Evolutionary conservation across 495 filamentous ascomycete genomes (phyloP).

Genomic region (Aspergillus cristatus): DNA sequence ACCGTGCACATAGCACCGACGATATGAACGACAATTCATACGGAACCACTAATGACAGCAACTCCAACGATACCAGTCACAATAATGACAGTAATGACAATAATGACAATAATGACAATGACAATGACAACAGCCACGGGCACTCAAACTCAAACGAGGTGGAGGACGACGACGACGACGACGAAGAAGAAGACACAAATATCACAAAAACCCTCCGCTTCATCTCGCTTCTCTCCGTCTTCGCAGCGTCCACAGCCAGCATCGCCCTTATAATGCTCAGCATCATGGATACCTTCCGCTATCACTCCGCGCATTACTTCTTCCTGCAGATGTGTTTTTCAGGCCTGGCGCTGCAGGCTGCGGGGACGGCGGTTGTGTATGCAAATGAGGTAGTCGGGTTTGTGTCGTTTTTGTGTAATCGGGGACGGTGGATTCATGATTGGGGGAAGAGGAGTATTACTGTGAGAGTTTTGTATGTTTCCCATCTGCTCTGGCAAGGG

Average conservation of each 20-base stretch:
- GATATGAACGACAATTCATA: not conserved
- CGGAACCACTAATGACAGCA: not conserved
- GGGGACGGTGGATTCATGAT: slow-evolving; percentile 6
- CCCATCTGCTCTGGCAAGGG: not conserved
- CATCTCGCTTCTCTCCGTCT: slow-evolving; percentile 13
- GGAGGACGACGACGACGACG: not conserved
- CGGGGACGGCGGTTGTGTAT: slow-evolving; percentile 14
- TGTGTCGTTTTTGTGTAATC: slow-evolving; percentile 9
- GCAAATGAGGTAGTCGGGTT: slow-evolving; percentile 14
- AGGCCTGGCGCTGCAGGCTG: slow-evolving; percentile 13
- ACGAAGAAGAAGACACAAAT: slow-evolving; percentile 7
- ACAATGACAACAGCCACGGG: not conserved
- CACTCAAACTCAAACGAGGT: not conserved
- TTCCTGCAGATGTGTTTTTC: slow-evolving; percentile 14
- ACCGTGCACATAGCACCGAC: not conserved
- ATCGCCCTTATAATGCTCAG: slow-evolving; percentile 12
- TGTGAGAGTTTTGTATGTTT: slow-evolving; percentile 12
- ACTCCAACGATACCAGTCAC: not conserved
- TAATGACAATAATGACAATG: not conserved
- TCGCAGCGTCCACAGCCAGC: slow-evolving; percentile 11
- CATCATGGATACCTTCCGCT: slow-evolving; percentile 19
- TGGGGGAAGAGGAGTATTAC: slow-evolving; percentile 10
- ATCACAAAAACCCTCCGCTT: slow-evolving; percentile 11
- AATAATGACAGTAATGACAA: not conserved
- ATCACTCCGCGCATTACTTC: slow-evolving; percentile 10